These are phyloP conservation scores for Fraxinus pennsylvanica DNA, from an alignment of 257 asterid species.

Conservation along the genomic window DNA sequence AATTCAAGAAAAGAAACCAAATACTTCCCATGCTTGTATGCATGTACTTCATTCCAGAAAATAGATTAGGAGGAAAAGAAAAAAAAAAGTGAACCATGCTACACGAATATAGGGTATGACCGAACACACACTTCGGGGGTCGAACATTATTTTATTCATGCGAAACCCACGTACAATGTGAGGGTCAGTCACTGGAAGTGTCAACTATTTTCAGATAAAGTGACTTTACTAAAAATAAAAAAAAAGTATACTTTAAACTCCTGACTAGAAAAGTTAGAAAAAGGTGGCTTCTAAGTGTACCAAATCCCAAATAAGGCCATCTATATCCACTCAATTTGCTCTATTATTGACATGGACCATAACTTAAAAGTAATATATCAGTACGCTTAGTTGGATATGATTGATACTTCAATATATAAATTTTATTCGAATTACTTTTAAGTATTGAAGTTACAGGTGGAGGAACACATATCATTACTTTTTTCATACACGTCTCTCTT, in stretches of 20 bases:
- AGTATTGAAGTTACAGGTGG: background rate
- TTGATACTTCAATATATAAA: background rate
- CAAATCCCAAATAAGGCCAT: conserved; percentile 14
- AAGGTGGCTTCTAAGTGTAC: conserved; percentile 34
- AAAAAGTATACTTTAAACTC: background rate
- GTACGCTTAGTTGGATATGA: background rate
- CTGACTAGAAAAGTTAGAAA: background rate
- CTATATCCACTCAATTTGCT: conserved; percentile 22
- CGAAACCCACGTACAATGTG: too few species aligned
- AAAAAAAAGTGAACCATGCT: too few species aligned
- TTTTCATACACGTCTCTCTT: too few species aligned
- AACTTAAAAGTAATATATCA: background rate
- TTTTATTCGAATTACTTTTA: background rate
- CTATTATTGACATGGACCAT: background rate
- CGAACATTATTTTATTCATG: too few species aligned
- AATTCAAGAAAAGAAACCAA: background rate
- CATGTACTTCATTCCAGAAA: conserved; percentile 16
- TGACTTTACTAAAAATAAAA: background rate
- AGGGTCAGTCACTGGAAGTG: too few species aligned
- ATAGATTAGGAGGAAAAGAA: background rate
- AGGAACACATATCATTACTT: too few species aligned
- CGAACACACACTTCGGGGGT: too few species aligned
- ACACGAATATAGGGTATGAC: too few species aligned
- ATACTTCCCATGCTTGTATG: conserved; percentile 25
- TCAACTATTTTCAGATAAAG: too few species aligned